These are phyloP conservation scores for Trametes punicea DNA, from an alignment of 768 basidiomycete species.

Conservation along the genomic window DNA sequence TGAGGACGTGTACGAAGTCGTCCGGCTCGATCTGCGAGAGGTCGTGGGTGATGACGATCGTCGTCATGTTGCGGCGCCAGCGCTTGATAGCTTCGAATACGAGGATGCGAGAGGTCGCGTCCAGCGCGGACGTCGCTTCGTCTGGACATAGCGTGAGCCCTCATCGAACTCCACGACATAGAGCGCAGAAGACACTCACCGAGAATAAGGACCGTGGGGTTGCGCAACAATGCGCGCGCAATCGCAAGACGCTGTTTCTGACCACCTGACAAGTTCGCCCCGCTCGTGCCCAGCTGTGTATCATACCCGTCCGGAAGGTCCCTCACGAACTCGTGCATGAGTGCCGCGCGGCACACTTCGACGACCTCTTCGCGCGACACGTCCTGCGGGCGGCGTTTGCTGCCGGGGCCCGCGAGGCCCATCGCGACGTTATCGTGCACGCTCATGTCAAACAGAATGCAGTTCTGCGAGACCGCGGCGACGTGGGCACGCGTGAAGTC, in stretches of 20 bases:
- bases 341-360: slow-evolving; percentile 76
- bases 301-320: slow-evolving; percentile 90
- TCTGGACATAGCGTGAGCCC: slow-evolving; percentile 40
- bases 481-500: slow-evolving; percentile 66
- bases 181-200: slow-evolving; percentile 49
- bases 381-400: slow-evolving; percentile 40
- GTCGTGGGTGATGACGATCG: slow-evolving; percentile 95
- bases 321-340: slow-evolving; percentile 83
- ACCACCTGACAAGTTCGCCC: slow-evolving; percentile 82
- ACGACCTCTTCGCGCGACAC: slow-evolving; percentile 69
- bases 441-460: slow-evolving; percentile 74
- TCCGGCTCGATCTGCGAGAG: slow-evolving; percentile 68
- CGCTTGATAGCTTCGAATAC: slow-evolving; percentile 71
- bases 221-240: slow-evolving; percentile 78
- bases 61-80: slow-evolving; percentile 79
- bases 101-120: slow-evolving; percentile 80
- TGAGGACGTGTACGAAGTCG: slow-evolving; percentile 94
- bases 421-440: slow-evolving; percentile 87
- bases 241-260: slow-evolving; percentile 90
- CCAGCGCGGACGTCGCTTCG: slow-evolving; percentile 81
- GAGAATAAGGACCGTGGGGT: slow-evolving; percentile 87
- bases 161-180: neutral
- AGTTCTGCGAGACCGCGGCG: slow-evolving; percentile 75
- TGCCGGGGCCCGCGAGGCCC: slow-evolving; percentile 52
- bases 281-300: slow-evolving; percentile 70